Conservation (phyloP, 2,329 filamentous ascomycete genomes). For the Ascocoryne sarcoides region DNA sequence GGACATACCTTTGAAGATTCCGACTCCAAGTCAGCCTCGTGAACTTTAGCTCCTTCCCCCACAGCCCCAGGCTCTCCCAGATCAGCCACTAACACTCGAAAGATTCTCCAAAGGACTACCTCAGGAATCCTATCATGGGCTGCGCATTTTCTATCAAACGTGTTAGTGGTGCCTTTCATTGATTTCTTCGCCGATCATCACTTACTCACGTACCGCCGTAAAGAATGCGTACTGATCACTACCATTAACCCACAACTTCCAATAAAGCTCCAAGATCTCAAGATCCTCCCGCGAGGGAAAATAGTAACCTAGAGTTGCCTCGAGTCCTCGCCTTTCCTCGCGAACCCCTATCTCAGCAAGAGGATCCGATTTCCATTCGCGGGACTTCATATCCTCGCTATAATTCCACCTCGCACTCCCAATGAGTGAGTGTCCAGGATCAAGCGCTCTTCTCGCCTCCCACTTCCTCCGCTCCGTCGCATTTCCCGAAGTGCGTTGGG, state of each 20-base stretch:
- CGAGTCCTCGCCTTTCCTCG: background rate
- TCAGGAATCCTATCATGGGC: slow-evolving; percentile 7
- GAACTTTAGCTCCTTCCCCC: background rate
- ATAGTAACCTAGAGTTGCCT: too few species aligned
- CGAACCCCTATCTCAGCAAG: background rate
- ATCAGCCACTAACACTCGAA: slow-evolving; percentile 11
- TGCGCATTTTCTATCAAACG: slow-evolving; percentile 2
- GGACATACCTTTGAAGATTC: background rate
- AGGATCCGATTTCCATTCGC: background rate
- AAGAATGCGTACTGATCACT: slow-evolving; percentile 4
- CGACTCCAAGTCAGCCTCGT: too few species aligned
- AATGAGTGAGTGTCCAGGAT: slow-evolving; percentile 1
- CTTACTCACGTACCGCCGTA: slow-evolving; percentile 5
- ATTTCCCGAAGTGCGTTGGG: slow-evolving; percentile 5
- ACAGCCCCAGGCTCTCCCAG: slow-evolving; percentile 1
- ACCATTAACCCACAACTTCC: slow-evolving; percentile 7
- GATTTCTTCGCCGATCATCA: background rate
- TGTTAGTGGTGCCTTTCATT: background rate
- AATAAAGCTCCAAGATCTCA: slow-evolving; percentile 11
- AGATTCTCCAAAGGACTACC: slow-evolving; percentile 7
- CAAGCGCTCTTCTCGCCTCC: slow-evolving; percentile 6
- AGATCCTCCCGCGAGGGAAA: slow-evolving; percentile 1
- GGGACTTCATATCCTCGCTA: too few species aligned
- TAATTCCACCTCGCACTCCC: background rate
- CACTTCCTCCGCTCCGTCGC: slow-evolving; percentile 1